These are phyloP conservation scores for Agaricus sinodeliciosus DNA, from an alignment of 768 basidiomycete species.

Conservation along the genomic window DNA sequence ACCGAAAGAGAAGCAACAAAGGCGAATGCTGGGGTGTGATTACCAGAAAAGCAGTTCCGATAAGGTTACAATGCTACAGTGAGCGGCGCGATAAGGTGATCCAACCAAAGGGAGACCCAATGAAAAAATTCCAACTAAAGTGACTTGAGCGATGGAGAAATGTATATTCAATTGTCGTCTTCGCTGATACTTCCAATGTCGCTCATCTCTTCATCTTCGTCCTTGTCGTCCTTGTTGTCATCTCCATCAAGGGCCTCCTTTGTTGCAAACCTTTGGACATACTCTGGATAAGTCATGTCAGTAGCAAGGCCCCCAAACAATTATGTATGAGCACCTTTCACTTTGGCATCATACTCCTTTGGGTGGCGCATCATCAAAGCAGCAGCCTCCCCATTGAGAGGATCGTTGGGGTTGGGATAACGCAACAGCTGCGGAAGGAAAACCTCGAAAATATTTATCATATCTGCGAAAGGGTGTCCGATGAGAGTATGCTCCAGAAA, in stretches of 20 bases:
- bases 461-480: conserved; percentile 48
- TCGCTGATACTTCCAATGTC: conserved; percentile 81
- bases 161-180: conserved; percentile 35
- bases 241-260: conserved; percentile 83
- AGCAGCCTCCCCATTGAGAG: conserved; percentile 96
- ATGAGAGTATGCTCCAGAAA: background rate
- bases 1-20: conserved; percentile 9
- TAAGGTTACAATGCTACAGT: conserved; percentile 9
- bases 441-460: conserved; percentile 99
- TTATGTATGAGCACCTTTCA: conserved; percentile 56
- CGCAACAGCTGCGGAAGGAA: conserved; percentile 95
- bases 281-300: conserved; percentile 47
- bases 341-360: conserved; percentile 90
- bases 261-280: conserved; percentile 92
- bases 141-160: background rate
- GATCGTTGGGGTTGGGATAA: conserved; percentile 98
- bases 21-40: background rate
- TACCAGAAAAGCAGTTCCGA: background rate
- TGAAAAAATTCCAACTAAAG: background rate
- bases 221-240: conserved; percentile 55
- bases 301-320: background rate
- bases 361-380: conserved; percentile 96
- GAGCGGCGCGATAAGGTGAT: conserved; percentile 1
- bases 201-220: conserved; percentile 83
- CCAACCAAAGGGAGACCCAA: conserved; percentile 7